Conservation (phyloP, 768 basidiomycete species). For the Leucosporidium creatinivorum region DNA sequence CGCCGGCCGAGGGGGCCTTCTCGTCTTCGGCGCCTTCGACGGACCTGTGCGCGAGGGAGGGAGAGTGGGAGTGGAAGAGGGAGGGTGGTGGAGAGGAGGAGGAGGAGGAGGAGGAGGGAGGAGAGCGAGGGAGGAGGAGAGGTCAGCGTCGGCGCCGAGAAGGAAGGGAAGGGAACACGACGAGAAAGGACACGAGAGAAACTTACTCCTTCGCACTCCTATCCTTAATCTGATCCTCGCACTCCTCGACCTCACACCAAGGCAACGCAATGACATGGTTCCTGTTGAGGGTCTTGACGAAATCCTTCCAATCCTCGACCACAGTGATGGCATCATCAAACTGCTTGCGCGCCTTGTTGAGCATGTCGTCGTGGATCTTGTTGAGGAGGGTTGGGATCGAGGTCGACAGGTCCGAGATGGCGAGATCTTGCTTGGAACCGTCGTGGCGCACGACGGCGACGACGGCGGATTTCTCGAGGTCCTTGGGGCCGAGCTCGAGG, state of each 20-base stretch:
- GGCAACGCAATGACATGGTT: constrained; percentile 84
- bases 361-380: constrained; percentile 85
- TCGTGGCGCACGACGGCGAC: constrained; percentile 74
- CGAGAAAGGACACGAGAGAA: not conserved
- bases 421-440: constrained; percentile 54
- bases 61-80: too few species aligned
- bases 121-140: not conserved
- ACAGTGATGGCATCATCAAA: constrained; percentile 65
- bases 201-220: constrained; percentile 72
- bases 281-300: constrained; percentile 81
- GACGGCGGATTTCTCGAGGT: constrained; percentile 73
- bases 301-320: constrained; percentile 80
- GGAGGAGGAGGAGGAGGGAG: not conserved
- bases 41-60: constrained; percentile 42
- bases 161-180: not conserved
- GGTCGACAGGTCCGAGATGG: constrained; percentile 49
- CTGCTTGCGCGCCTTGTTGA: constrained; percentile 60
- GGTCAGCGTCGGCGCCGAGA: constrained; percentile 10
- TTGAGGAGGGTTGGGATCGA: constrained; percentile 63
- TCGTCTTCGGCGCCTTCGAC: constrained; percentile 78
- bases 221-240: constrained; percentile 98
- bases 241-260: constrained; percentile 88
- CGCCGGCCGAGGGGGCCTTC: constrained; percentile 92
- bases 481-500: constrained; percentile 91
- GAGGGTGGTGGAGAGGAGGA: constrained; percentile 4